Base-by-base conservation (phyloP, 352 stramenopile genomes). In the Saprolegnia parasitica region DNA sequence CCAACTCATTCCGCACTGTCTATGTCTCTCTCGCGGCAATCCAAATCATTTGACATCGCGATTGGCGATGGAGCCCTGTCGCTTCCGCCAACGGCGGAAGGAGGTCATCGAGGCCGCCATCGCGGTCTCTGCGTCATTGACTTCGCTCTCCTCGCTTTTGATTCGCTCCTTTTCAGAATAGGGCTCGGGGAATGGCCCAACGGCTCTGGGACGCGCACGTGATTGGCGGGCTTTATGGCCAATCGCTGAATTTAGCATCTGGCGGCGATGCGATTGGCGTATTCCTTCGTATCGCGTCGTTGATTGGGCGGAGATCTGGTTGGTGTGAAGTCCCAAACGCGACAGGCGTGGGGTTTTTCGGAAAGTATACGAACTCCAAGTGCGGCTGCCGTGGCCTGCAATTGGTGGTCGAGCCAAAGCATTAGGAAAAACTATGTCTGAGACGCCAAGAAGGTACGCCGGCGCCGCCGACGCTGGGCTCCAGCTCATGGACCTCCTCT, bases 341-440 rank as follows among this genome's bases (percentile, higher is more conserved):
- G 52, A 60, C 42, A n/a, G 42, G 42, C 42, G 13, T 49, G 42
- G 13, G 42, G 42, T 35, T 35, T 35, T 35, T 35, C 29, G 29
- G 29, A 35, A 35, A 35, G 47, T 60, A 60, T 60, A 60, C 52
- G 52, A 60, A 60, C 11, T n/a, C 42, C 40, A 67, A 54, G 35
- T 67, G 23, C 58, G 5, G 29, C 29, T 35, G 29, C 2, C 29
- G 29, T 55, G 58, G 49, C 58, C 52, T 37, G n/a, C 40, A 15
- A 54, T 67, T 56, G 46, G 46, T 50, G 63, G 50, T 61, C 42
- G 37, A n/a, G 56, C 29, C 46, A 29, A 40, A 67, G 42, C 42
- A 60, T 70, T 70, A 70, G 42, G 54, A 45, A 70, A 70, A 70
- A 70, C 45, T 61, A 70, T 70, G 63, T 58, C 63, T 70, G 63